phyloP scores from a whole-genome alignment of 306 rosid genomes.

The Cucumis cinereus region DNA sequence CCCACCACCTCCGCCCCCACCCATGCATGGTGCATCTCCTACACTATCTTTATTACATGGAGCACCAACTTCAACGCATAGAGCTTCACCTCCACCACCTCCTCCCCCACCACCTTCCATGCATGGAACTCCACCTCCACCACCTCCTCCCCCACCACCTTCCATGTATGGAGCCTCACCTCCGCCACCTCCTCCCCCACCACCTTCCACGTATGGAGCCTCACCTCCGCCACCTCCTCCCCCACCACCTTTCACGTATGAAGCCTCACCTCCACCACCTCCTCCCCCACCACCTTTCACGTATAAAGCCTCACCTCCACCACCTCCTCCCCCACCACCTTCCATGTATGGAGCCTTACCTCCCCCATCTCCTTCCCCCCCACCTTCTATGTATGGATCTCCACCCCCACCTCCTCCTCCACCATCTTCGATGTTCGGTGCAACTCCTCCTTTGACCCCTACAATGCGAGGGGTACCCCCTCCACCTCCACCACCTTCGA shows the following conservation, averaged over 20 bases:
- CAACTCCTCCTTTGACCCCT: slow-evolving; percentile 25
- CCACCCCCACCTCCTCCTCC: slow-evolving; percentile 28
- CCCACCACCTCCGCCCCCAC: slow-evolving; percentile 17
- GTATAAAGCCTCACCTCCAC: neutral
- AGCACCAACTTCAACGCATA: neutral
- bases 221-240: slow-evolving; percentile 27
- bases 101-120: slow-evolving; percentile 7
- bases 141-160: neutral
- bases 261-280: slow-evolving; percentile 16
- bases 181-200: neutral
- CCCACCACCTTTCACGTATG: slow-evolving; percentile 7
- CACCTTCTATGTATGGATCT: neutral
- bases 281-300: slow-evolving; percentile 41
- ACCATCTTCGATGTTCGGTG: slow-evolving; percentile 4
- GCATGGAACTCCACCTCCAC: neutral
- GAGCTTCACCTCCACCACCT: neutral
- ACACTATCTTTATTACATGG: slow-evolving; percentile 14
- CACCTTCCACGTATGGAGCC: neutral
- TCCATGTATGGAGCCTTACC: neutral
- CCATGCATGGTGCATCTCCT: neutral
- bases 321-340: slow-evolving; percentile 3
- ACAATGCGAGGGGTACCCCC: slow-evolving; percentile 11
- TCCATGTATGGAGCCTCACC: neutral
- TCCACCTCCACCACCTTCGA: neutral
- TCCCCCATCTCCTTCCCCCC: neutral